Conservation (phyloP, 73 alveolate species). For the Diophrys appendiculata region DNA sequence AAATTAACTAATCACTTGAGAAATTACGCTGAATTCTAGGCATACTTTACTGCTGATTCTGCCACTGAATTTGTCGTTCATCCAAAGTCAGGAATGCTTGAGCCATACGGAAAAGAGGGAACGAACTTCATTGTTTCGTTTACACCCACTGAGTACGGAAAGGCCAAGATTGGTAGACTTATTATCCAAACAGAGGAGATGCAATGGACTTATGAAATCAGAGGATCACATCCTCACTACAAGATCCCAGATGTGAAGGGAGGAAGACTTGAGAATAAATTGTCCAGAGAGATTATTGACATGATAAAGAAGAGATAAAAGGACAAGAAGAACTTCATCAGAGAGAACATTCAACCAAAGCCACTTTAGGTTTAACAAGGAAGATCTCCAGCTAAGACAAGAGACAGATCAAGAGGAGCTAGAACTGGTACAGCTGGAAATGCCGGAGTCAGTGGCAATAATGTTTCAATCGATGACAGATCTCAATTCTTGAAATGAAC, state of each 20-base stretch:
- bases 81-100: conserved; percentile 93
- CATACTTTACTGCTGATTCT: conserved; percentile 94
- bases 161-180: conserved; percentile 90
- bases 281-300: conserved; percentile 46
- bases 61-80: conserved; percentile 92
- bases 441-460: no score
- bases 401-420: conserved; percentile 18
- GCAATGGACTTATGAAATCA: conserved; percentile 94
- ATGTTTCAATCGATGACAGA: no score
- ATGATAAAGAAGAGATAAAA: conserved; percentile 45
- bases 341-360: conserved; percentile 60
- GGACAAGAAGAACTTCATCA: conserved; percentile 67
- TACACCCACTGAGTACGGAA: conserved; percentile 97
- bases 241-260: conserved; percentile 95
- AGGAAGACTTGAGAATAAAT: conserved; percentile 47
- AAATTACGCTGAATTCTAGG: conserved; percentile 91
- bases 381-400: conserved; percentile 11
- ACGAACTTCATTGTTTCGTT: conserved; percentile 94
- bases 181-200: conserved; percentile 97
- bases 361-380: conserved; percentile 32
- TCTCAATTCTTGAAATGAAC: no score
- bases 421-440: no score
- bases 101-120: conserved; percentile 87
- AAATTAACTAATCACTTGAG: conserved; percentile 89
- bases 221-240: conserved; percentile 97